Evolutionary conservation across 345 rosid species (phyloP).

Genomic region (Cardamine resedifolia): DNA sequence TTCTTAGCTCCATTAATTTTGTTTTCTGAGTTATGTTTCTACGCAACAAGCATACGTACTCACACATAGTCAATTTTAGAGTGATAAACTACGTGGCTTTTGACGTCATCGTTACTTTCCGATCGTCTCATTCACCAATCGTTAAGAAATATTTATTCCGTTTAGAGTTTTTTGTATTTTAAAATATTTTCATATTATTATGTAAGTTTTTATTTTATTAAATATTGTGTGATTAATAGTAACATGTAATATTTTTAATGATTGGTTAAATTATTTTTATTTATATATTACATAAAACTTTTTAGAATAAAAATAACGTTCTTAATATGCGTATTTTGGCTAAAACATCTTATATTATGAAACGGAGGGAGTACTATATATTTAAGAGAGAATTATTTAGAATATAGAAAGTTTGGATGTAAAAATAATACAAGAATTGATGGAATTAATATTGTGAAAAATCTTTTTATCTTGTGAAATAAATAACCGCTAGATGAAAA

Average conservation of each 20-base stretch:
- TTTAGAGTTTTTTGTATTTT: too few relatives aligned
- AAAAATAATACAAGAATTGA: background rate
- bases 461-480: background rate
- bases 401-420: background rate
- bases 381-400: background rate
- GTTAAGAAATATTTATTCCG: too few relatives aligned
- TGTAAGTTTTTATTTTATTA: too few relatives aligned
- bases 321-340: too few relatives aligned
- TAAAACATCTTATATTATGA: too few relatives aligned
- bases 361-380: too few relatives aligned
- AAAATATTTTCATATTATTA: too few relatives aligned
- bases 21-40: constrained; percentile 15
- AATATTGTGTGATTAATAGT: too few relatives aligned
- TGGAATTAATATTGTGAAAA: background rate
- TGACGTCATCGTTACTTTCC: constrained; percentile 34
- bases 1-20: constrained; percentile 19
- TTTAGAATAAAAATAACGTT: too few relatives aligned
- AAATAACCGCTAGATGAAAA: background rate
- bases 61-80: background rate
- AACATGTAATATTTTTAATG: too few relatives aligned
- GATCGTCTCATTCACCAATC: constrained; percentile 13
- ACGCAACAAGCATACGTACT: background rate
- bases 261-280: too few relatives aligned
- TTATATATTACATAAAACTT: too few relatives aligned
- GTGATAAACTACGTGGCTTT: constrained; percentile 14